phyloP scores from a whole-genome alignment of 306 rosid genomes.

The Quillaja saponaria region DNA sequence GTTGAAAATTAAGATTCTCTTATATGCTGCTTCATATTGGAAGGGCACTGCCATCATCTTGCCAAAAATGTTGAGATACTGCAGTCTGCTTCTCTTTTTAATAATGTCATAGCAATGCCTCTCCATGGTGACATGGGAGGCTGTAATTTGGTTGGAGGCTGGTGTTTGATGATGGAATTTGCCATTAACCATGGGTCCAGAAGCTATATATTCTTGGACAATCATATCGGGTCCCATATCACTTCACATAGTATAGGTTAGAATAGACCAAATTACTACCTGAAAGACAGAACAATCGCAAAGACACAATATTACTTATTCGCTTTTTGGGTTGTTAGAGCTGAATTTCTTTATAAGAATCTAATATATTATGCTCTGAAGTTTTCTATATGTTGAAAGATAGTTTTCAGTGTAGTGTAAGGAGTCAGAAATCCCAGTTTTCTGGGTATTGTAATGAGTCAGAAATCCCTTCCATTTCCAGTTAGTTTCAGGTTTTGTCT shows the following conservation, averaged over 20 bases:
- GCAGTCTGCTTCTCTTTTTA: neutral
- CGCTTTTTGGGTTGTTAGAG: neutral
- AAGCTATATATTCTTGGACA: neutral
- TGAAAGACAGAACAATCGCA: neutral
- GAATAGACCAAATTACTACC: neutral
- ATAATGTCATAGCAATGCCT: neutral
- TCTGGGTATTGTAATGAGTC: too few relatives aligned
- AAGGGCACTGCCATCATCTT: neutral
- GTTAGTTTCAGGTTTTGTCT: slow-evolving; percentile 22
- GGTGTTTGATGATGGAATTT: neutral
- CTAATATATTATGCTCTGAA: too few relatives aligned
- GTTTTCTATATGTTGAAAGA: too few relatives aligned
- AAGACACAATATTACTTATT: neutral
- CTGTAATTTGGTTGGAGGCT: neutral
- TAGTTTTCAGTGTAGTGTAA: too few relatives aligned
- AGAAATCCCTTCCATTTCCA: neutral
- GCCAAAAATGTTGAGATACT: neutral
- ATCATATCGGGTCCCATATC: neutral
- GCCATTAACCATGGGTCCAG: neutral
- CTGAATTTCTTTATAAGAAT: neutral
- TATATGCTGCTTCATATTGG: neutral
- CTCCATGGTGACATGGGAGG: neutral
- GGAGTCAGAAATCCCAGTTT: neutral
- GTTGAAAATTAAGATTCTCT: neutral
- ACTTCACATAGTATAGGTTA: neutral